Percentiles rank a stretch among this genome's conserved stretches.
phyloP scores from a whole-genome alignment of 2,329 filamentous ascomycete species.

The Mycogone perniciosa region DNA sequence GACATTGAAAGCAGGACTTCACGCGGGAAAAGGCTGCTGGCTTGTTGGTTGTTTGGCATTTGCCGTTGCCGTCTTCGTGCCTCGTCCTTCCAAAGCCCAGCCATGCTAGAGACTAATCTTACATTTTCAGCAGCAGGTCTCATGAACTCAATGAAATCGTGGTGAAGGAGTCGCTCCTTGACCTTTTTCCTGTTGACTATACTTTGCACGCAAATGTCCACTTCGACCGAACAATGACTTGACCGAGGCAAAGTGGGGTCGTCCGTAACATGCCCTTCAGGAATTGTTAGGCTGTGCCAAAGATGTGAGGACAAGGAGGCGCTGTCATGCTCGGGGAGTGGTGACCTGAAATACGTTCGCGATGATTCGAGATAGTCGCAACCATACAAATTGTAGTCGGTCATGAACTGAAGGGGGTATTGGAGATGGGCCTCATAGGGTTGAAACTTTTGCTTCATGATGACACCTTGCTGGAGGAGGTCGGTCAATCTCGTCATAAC shows the following conservation, averaged over 20 bases:
- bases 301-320: slow-evolving; percentile 55
- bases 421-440: slow-evolving; percentile 93
- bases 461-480: slow-evolving; percentile 77
- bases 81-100: slow-evolving; percentile 87
- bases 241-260: slow-evolving; percentile 62
- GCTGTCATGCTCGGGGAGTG: slow-evolving; percentile 64
- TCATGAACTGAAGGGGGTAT: slow-evolving; percentile 94
- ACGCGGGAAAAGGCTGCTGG: slow-evolving; percentile 69
- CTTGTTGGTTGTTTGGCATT: slow-evolving; percentile 57
- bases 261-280: slow-evolving; percentile 42
- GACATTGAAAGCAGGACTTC: slow-evolving; percentile 87
- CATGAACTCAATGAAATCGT: slow-evolving; percentile 73
- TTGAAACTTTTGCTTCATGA: slow-evolving; percentile 78
- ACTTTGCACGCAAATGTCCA: slow-evolving; percentile 82
- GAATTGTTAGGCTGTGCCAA: slow-evolving; percentile 76
- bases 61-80: slow-evolving; percentile 67
- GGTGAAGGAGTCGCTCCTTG: slow-evolving; percentile 70
- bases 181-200: slow-evolving; percentile 79
- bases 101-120: slow-evolving; percentile 91
- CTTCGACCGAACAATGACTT: slow-evolving; percentile 84
- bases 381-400: slow-evolving; percentile 94
- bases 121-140: slow-evolving; percentile 58
- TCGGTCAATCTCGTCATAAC: slow-evolving; percentile 85
- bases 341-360: slow-evolving; percentile 66
- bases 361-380: slow-evolving; percentile 76